Conservation (phyloP, 768 basidiomycete species). For the Suillus subalutaceus region DNA sequence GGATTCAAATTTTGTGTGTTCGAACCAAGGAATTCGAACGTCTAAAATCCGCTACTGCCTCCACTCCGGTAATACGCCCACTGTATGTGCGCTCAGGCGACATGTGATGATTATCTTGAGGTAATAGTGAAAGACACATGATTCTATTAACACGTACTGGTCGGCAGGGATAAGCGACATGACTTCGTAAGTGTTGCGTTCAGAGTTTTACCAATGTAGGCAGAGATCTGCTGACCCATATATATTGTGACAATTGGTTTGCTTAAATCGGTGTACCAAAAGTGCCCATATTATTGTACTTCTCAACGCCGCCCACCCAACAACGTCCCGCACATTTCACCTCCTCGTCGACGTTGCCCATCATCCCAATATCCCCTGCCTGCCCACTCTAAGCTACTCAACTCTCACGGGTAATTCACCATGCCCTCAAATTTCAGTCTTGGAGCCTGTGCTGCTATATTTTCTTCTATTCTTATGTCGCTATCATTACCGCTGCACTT, state of each 20-base stretch:
- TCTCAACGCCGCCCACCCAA: background rate
- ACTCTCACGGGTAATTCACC: background rate
- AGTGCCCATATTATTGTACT: background rate
- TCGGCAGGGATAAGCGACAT: background rate
- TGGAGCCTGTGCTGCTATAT: background rate
- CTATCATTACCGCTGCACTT: background rate
- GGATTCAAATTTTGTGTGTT: background rate
- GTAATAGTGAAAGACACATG: background rate
- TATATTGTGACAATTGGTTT: background rate
- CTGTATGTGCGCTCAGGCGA: background rate
- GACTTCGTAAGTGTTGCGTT: background rate
- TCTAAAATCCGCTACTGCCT: background rate
- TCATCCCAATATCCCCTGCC: background rate
- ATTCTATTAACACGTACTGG: background rate
- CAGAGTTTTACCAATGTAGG: background rate
- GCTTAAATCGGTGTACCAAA: background rate
- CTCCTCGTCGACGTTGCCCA: background rate
- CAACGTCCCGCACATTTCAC: background rate
- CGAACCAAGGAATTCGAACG: no score
- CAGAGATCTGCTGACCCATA: background rate
- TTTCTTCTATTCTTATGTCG: constrained; percentile 1
- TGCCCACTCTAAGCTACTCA: background rate
- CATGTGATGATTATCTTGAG: constrained; percentile 1
- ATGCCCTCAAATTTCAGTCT: background rate
- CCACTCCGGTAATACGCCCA: background rate